Base-by-base conservation (phyloP, 2,329 filamentous ascomycete species). In the Akanthomyces uredinophilus region DNA sequence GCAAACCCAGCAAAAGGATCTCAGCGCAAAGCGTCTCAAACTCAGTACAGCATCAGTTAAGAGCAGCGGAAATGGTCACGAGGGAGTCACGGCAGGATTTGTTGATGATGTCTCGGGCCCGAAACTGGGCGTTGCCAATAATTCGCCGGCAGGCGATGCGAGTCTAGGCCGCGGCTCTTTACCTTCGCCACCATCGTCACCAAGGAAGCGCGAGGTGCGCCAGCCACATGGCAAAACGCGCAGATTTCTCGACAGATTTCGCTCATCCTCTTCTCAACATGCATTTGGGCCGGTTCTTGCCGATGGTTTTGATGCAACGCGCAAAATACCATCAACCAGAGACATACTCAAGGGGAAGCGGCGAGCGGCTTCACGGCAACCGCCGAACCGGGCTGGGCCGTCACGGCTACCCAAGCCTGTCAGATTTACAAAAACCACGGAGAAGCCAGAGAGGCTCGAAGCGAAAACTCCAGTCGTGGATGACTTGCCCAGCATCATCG, bases 371-470 rank as follows among this genome's bases (percentile, higher is more conserved):
- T 49, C 51, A 7, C 59, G 59, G 13, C 59, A 55, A 13, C 20
- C 50, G 8, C 43, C 51, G 24, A 61, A 61, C 22, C 22, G 59
- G 43, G 51, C 32, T 3, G 59, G 46, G 16, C 24, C 22, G 29
- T 32, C 59, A 49, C 29, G n/a, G 7, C 43, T 61, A 13, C 59
- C 59, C 14, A 61, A 41, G 32, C 51, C 59, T 35, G 51, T 61
- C 8, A 61, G 43, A 55, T 61, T 61, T 37, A 24, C 59, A 32
- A 50, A 61, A 11, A 22, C 7, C 2, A 20, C 2, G 18, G 13
- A 37, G 22, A 61, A 6, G 7, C 29, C 20, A 14, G 58, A 29
- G 32, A 20, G 43, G 11, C 44, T 51, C 1, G 41, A n/a, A 11
- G 29, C 24, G 37, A 41, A 3, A 52, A 6, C 13, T 20, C 24